Conservation (phyloP, 148 eudicot species). For the Cornus kousa region DNA sequence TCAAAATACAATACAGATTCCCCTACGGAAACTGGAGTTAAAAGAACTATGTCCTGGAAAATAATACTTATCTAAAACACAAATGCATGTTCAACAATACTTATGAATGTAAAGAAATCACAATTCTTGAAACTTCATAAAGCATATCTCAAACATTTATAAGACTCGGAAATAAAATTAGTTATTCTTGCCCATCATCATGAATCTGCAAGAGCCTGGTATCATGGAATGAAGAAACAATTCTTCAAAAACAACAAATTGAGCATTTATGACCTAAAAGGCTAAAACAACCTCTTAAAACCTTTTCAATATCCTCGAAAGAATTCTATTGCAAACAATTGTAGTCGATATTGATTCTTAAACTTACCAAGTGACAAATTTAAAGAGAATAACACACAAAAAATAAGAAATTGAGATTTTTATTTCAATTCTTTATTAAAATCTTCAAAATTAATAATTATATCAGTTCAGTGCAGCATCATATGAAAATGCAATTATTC, state of each 20-base stretch:
- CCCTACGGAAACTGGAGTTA: background rate
- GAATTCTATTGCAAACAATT: too few species aligned
- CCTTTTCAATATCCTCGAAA: too few species aligned
- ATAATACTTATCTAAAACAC: background rate
- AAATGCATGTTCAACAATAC: background rate
- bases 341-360: too few species aligned
- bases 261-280: too few species aligned
- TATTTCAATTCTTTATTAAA: too few species aligned
- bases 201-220: background rate
- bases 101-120: background rate
- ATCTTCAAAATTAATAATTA: background rate
- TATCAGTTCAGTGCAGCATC: background rate
- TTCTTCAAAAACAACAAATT: background rate
- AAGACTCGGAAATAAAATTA: background rate
- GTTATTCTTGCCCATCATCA: background rate
- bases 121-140: background rate
- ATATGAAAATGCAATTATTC: background rate
- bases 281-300: too few species aligned
- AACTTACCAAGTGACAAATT: too few species aligned
- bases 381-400: too few species aligned
- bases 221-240: background rate
- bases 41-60: background rate
- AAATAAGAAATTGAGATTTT: too few species aligned
- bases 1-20: background rate
- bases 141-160: background rate